Evolutionary conservation across 2,329 filamentous ascomycete species (phyloP).

Genomic region (Neonectria hederae): DNA sequence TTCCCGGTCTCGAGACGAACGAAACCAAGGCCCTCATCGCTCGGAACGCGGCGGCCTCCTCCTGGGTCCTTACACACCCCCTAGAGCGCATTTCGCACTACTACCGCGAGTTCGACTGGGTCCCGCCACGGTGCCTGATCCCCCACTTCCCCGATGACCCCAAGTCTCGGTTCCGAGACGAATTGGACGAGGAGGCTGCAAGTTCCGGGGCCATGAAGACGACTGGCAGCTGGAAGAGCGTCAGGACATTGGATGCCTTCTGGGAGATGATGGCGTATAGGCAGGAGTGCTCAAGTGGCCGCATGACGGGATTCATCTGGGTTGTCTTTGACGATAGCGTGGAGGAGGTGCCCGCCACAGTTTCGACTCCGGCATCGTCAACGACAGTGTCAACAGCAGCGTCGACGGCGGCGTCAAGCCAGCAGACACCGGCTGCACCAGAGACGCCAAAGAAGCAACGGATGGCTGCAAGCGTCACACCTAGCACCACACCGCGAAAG

Average conservation of each 20-base stretch:
- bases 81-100: conserved; percentile 73
- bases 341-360: conserved; percentile 19
- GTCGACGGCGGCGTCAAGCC: background rate
- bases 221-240: conserved; percentile 80
- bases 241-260: conserved; percentile 87
- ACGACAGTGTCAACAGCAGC: background rate
- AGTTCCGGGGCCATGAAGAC: conserved; percentile 64
- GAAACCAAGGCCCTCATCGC: conserved; percentile 86
- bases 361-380: conserved; percentile 40
- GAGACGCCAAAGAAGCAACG: conserved; percentile 48
- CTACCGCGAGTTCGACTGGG: conserved; percentile 63
- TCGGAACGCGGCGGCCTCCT: conserved; percentile 54
- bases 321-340: conserved; percentile 75
- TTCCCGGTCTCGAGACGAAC: conserved; percentile 85
- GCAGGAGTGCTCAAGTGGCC: conserved; percentile 93
- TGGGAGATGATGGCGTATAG: conserved; percentile 99
- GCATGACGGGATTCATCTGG: conserved; percentile 95
- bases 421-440: conserved; percentile 25
- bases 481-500: conserved; percentile 47
- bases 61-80: conserved; percentile 77
- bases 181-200: conserved; percentile 84
- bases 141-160: conserved; percentile 95
- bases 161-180: conserved; percentile 87
- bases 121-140: conserved; percentile 84
- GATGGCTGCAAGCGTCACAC: conserved; percentile 36